Evolutionary conservation across 2,329 filamentous ascomycete genomes (phyloP).

Genomic region (Epichloe festucae): DNA sequence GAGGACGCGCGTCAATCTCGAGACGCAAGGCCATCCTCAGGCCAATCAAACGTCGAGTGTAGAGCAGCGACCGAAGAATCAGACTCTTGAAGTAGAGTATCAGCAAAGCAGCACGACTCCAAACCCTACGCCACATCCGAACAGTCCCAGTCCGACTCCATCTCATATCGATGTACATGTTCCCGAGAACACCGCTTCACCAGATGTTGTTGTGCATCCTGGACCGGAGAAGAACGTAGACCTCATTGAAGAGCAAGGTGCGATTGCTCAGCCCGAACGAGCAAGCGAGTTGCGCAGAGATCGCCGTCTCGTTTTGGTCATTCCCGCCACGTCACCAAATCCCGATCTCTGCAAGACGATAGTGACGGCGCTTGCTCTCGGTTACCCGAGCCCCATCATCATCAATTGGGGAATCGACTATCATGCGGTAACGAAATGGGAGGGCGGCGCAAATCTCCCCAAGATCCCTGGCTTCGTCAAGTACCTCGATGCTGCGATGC

Average conservation of each 20-base stretch:
- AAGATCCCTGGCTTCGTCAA: constrained; percentile 13
- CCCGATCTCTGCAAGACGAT: constrained; percentile 14
- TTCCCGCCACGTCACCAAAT: constrained; percentile 6
- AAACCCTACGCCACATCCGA: neutral
- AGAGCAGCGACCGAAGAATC: neutral
- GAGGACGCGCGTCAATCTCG: neutral
- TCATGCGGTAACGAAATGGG: constrained; percentile 5
- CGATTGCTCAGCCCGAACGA: neutral
- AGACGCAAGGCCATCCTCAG: neutral
- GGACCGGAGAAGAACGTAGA: neutral
- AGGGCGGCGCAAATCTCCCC: constrained; percentile 9
- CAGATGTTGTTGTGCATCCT: neutral
- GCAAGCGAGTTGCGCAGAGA: neutral
- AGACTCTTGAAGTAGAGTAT: neutral
- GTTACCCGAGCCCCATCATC: constrained; percentile 12
- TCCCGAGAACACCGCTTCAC: neutral
- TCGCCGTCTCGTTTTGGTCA: constrained; percentile 11
- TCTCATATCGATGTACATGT: neutral
- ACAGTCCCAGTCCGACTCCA: neutral
- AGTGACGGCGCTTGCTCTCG: constrained; percentile 9
- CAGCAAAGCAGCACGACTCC: neutral
- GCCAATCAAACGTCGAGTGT: neutral
- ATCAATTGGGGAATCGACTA: constrained; percentile 12
- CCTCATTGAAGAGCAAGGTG: neutral
- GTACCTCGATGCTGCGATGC: constrained; percentile 9